Evolutionary conservation across 1,139 yeast genomes (phyloP).

Genomic region (Kodamaea plutei): DNA sequence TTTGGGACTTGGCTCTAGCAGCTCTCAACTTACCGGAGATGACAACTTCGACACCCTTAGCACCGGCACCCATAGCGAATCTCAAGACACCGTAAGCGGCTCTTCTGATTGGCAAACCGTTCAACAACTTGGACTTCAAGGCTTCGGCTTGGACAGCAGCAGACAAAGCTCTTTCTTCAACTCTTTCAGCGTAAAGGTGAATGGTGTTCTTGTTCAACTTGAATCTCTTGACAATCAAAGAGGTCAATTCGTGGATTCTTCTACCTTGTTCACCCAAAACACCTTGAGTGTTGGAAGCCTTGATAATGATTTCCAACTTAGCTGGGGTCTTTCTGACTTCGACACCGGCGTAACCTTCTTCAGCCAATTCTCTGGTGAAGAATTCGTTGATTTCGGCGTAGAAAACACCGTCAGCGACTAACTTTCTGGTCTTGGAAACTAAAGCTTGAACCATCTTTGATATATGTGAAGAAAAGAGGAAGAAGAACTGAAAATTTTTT

Average conservation of each 20-base stretch:
- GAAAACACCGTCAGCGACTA: constrained; percentile 99
- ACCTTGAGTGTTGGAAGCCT: constrained; percentile 99
- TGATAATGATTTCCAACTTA: constrained; percentile 96
- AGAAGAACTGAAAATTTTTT: constrained; percentile 7
- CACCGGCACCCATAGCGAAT: constrained; percentile 99
- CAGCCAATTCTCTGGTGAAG: constrained; percentile 99
- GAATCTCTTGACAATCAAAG: constrained; percentile 98
- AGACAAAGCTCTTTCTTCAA: constrained; percentile 98
- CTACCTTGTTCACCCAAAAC: constrained; percentile 99
- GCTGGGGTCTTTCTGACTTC: constrained; percentile 99
- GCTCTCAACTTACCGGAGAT: constrained; percentile 99
- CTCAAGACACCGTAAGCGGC: constrained; percentile 99
- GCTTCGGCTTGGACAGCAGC: constrained; percentile 99
- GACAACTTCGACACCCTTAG: constrained; percentile 99
- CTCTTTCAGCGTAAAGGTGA: constrained; percentile 97
- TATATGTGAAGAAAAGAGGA: constrained; percentile 6
- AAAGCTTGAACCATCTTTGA: constrained; percentile 50
- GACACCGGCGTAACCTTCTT: constrained; percentile 99
- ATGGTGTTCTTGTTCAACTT: constrained; percentile 91
- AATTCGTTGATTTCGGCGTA: constrained; percentile 99
- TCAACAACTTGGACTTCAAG: constrained; percentile 94
- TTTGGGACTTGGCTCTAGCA: constrained; percentile 99
- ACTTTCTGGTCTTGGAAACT: constrained; percentile 83
- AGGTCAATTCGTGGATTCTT: constrained; percentile 98
- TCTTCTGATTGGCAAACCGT: constrained; percentile 99